Conservation (phyloP, 2,329 filamentous ascomycete species). For the Tolypocladium tundrense region DNA sequence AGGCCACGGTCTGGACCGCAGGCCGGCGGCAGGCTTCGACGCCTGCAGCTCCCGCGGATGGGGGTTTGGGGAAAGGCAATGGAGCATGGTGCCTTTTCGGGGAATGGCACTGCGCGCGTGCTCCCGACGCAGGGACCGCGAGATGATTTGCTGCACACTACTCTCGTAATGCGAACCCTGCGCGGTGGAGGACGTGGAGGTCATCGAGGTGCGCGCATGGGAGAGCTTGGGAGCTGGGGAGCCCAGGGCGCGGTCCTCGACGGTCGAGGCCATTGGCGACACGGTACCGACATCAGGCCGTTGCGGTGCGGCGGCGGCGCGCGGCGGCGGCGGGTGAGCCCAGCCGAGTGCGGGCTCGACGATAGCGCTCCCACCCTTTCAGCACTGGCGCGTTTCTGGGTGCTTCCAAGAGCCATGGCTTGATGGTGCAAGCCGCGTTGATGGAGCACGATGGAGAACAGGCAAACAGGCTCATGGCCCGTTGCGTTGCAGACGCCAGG, state of each 20-base stretch:
- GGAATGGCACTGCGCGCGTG: background rate
- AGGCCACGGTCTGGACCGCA: background rate
- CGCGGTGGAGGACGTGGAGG: background rate
- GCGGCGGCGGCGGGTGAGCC: background rate
- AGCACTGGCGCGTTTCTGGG: background rate
- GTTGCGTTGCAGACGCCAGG: background rate
- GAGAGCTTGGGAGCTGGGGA: background rate
- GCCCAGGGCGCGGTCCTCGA: background rate
- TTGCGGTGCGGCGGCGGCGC: background rate
- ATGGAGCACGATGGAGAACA: background rate
- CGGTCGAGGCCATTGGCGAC: slow-evolving; percentile 2
- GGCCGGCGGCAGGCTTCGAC: background rate
- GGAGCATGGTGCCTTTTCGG: background rate
- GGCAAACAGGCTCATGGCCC: background rate
- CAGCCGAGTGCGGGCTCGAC: background rate
- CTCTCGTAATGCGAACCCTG: background rate
- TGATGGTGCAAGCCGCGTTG: background rate
- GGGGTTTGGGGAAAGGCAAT: background rate
- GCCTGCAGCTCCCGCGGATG: background rate
- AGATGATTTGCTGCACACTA: background rate
- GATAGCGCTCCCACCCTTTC: background rate
- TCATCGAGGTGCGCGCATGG: background rate
- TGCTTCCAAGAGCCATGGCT: background rate
- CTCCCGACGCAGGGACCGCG: background rate
- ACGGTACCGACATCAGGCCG: background rate